Percentiles rank a stretch among this genome's conserved stretches.
phyloP scores from a whole-genome alignment of 2,329 filamentous ascomycete species.

The Penicillium hordei region DNA sequence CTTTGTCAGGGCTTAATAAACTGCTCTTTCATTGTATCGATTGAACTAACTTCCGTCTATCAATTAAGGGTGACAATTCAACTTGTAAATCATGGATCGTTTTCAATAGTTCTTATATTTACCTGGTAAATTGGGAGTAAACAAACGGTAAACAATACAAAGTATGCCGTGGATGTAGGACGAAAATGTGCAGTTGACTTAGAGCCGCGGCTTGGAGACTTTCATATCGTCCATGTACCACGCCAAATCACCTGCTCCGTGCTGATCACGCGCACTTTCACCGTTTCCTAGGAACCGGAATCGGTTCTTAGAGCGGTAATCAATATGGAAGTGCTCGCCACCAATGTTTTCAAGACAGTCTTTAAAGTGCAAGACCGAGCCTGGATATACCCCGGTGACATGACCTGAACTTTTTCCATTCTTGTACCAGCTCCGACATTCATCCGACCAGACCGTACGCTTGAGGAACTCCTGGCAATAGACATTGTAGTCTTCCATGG shows the following conservation, averaged over 20 bases:
- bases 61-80: neutral
- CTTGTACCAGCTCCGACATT: conserved; percentile 35
- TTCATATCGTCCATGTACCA: neutral
- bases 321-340: conserved; percentile 24
- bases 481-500: conserved; percentile 36
- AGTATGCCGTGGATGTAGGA: neutral
- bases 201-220: neutral
- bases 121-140: neutral
- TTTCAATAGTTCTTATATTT: neutral
- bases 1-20: too few species aligned
- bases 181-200: neutral
- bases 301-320: conserved; percentile 18
- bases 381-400: neutral
- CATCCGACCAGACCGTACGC: conserved; percentile 30
- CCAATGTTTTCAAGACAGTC: conserved; percentile 17
- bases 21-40: neutral
- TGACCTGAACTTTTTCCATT: conserved; percentile 19
- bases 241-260: neutral
- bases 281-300: conserved; percentile 24
- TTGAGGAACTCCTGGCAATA: conserved; percentile 36
- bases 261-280: neutral
- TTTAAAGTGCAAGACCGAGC: neutral
- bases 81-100: neutral
- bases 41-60: neutral
- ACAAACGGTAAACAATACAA: neutral